Base-by-base conservation (phyloP, 805 yeast species). In the Saccharomycopsis synnaedendra region DNA sequence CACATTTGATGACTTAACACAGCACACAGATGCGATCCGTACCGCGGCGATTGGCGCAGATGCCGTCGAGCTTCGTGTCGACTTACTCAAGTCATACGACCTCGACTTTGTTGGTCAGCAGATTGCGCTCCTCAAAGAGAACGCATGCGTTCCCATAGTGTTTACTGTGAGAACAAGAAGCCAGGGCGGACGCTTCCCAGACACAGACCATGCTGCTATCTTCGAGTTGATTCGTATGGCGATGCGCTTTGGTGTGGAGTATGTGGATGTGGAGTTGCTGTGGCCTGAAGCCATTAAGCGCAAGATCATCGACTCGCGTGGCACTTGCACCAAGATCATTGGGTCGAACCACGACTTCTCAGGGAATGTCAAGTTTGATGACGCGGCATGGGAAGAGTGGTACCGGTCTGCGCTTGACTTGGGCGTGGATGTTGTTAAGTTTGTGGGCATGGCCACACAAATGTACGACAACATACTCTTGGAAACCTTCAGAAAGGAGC, bases 21-120 rank as follows among this genome's bases (percentile, higher is more conserved):
- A 64, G 2, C 67, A 68, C 10, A 61, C 68, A n/a, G 68, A 66
- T 3, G 60, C 68, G 3, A 64, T 87, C 40, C 73, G 70, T 9
- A 71, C 69, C 7, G 67, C 84, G 33, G 65, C 80, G 5, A 69
- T 74, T 46, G 97, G 96, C 3, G 75, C 82, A 54, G 75, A 76
- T 54, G 96, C 95, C 5, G 80, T 90, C 36, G 96, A 90, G 60
- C 68, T 90, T 40, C 74, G 95, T 55, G 87, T 85, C 39, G 95
- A 86, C 63, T 69, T 77, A 51, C 70, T 88, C 52, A 64, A 73
- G 46, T 69, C 74, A 5, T 67, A 67, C 52, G 70, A 72, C 34
- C 56, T 64, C 27, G 70, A 69, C 5, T 84, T 72, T 60, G 86
- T 89, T 33, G 79, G 82, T 48, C 78, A 76, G 52, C 96, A 88